Conservation (phyloP, 108 stramenopile genomes). For the Stephanodiscus minutulus region DNA sequence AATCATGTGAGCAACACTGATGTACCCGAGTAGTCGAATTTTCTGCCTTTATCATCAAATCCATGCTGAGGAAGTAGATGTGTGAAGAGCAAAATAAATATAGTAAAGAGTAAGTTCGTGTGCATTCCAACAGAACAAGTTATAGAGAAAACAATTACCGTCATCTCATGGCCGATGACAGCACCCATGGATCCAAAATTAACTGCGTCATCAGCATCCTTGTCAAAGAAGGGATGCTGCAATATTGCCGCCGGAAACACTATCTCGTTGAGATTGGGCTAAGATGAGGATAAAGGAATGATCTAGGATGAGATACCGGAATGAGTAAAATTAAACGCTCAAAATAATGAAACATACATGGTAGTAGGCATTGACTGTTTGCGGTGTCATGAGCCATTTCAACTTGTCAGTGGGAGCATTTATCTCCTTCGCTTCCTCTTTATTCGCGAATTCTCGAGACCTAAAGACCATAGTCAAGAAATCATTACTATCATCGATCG, state of each 20-base stretch:
- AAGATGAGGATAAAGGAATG: neutral
- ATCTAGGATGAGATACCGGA: neutral
- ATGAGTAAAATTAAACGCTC: neutral
- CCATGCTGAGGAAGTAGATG: slow-evolving; percentile 48
- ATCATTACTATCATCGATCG: slow-evolving; percentile 42
- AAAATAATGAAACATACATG: slow-evolving; percentile 39
- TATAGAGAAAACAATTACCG: slow-evolving; percentile 7
- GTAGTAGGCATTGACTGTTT: slow-evolving; percentile 83
- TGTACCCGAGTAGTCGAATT: slow-evolving; percentile 59
- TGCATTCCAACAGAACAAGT: neutral
- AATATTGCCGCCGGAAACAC: slow-evolving; percentile 90
- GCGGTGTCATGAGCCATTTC: slow-evolving; percentile 90
- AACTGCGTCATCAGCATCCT: slow-evolving; percentile 74
- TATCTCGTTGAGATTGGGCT: slow-evolving; percentile 61
- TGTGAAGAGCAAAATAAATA: neutral
- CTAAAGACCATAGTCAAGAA: slow-evolving; percentile 67
- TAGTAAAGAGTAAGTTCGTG: neutral
- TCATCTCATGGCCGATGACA: slow-evolving; percentile 89
- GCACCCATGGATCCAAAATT: slow-evolving; percentile 82
- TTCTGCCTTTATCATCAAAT: slow-evolving; percentile 87
- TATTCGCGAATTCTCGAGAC: slow-evolving; percentile 62
- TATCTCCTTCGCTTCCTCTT: slow-evolving; percentile 68
- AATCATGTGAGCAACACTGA: too few relatives aligned
- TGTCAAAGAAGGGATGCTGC: slow-evolving; percentile 84
- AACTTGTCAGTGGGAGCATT: slow-evolving; percentile 78